Evolutionary conservation across 2,329 filamentous ascomycete species (phyloP).

Genomic region (Pseudonectria buxi): DNA sequence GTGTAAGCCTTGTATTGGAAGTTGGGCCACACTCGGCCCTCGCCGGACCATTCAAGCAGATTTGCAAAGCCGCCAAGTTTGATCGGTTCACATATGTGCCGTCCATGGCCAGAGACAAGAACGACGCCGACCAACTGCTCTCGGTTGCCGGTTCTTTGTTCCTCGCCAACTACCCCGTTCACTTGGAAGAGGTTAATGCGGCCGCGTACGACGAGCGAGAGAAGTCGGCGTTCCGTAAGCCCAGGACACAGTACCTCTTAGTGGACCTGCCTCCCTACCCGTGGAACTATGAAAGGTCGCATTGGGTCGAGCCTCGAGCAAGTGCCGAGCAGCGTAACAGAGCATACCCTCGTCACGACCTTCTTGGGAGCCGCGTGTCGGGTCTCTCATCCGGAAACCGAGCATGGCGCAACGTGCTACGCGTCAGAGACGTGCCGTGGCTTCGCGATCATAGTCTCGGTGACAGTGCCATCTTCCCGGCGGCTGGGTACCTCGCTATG

Average conservation of each 20-base stretch:
- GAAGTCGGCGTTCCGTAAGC: too few relatives aligned
- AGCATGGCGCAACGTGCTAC: constrained; percentile 31
- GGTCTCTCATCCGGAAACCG: too few relatives aligned
- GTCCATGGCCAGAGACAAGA: too few relatives aligned
- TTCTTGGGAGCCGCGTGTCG: too few relatives aligned
- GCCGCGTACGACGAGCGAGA: too few relatives aligned
- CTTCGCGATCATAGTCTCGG: constrained; percentile 27
- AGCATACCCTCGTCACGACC: too few relatives aligned
- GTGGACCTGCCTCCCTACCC: constrained; percentile 1
- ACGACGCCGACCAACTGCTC: too few relatives aligned
- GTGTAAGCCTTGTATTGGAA: neutral
- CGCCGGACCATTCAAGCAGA: constrained; percentile 1
- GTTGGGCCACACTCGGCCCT: neutral
- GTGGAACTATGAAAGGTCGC: constrained; percentile 6
- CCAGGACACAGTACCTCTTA: too few relatives aligned
- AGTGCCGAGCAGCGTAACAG: constrained; percentile 7
- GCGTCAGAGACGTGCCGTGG: constrained; percentile 27
- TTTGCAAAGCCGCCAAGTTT: constrained; percentile 1
- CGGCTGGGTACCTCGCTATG: constrained; percentile 29
- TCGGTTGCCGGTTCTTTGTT: too few relatives aligned
- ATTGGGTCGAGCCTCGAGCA: constrained; percentile 6
- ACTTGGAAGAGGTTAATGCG: too few relatives aligned
- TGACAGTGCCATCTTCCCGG: constrained; percentile 27
- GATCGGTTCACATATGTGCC: constrained; percentile 1
- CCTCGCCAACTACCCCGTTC: too few relatives aligned